These are phyloP conservation scores for Monosporascus sp. DNA, from an alignment of 2,329 filamentous ascomycete genomes.

Conservation along the genomic window DNA sequence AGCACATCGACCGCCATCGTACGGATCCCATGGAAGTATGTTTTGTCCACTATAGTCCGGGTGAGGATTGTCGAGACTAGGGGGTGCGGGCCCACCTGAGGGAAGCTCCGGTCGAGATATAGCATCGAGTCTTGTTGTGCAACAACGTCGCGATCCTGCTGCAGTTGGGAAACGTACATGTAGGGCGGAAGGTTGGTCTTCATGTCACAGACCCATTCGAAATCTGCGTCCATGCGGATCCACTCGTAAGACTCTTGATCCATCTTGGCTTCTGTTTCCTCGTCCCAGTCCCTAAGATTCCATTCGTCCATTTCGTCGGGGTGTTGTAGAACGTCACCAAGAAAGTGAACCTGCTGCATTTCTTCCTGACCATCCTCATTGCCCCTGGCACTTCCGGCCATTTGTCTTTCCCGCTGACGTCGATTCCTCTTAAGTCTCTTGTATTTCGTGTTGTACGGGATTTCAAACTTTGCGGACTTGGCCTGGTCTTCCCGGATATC, in stretches of 20 bases:
- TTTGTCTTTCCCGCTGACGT: slow-evolving; percentile 55
- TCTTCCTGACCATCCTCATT: slow-evolving; percentile 67
- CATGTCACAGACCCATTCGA: slow-evolving; percentile 93
- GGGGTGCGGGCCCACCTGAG: slow-evolving; percentile 54
- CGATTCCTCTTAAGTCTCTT: slow-evolving; percentile 87
- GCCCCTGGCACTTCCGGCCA: slow-evolving; percentile 34
- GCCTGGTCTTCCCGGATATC: slow-evolving; percentile 85
- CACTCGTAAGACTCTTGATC: slow-evolving; percentile 96
- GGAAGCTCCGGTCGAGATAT: slow-evolving; percentile 58
- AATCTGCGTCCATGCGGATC: slow-evolving; percentile 97
- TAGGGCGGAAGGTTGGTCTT: slow-evolving; percentile 80
- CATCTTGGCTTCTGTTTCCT: slow-evolving; percentile 86
- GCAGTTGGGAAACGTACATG: slow-evolving; percentile 96
- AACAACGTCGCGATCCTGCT: slow-evolving; percentile 94
- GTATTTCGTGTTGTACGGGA: slow-evolving; percentile 98
- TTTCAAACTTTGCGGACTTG: slow-evolving; percentile 75
- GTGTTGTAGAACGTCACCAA: slow-evolving; percentile 84
- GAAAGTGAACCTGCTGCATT: slow-evolving; percentile 79
- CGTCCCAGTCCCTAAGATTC: slow-evolving; percentile 83
- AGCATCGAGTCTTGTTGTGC: slow-evolving; percentile 77
- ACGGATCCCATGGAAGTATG: slow-evolving; percentile 92
- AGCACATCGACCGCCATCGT: slow-evolving; percentile 77
- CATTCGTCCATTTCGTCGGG: slow-evolving; percentile 79
- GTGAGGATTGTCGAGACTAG: slow-evolving; percentile 86
- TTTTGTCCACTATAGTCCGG: slow-evolving; percentile 81